Percentiles rank a stretch among this genome's conserved stretches.
These are phyloP conservation scores for Trichosanthes cucumerina DNA, from an alignment of 306 rosid genomes.

Conservation along the genomic window DNA sequence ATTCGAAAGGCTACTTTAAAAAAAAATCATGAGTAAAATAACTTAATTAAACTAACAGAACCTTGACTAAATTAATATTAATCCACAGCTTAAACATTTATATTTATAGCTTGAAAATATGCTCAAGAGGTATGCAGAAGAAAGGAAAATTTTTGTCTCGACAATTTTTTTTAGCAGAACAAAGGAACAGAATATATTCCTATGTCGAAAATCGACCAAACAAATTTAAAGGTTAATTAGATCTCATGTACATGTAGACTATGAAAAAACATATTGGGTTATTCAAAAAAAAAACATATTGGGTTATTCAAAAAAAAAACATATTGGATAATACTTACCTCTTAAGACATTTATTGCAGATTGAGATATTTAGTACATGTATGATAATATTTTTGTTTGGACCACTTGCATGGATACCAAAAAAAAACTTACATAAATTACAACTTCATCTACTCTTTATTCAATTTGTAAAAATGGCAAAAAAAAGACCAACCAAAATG, in stretches of 20 bases:
- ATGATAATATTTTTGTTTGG: no score
- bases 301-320: no score
- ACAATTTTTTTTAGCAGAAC: not conserved
- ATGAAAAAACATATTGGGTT: not conserved
- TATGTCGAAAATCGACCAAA: not conserved
- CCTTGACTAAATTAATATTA: not conserved
- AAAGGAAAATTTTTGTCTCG: not conserved
- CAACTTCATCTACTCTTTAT: no score
- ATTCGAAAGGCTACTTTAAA: no score
- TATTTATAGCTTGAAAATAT: not conserved
- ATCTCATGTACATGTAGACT: not conserved
- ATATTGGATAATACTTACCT: not conserved
- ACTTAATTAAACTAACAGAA: not conserved
- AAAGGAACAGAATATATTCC: constrained; percentile 5
- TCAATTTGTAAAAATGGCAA: no score
- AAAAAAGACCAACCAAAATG: no score
- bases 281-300: no score
- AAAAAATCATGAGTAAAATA: not conserved
- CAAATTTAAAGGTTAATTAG: not conserved
- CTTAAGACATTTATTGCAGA: not conserved
- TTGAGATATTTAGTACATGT: not conserved
- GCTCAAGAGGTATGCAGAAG: not conserved
- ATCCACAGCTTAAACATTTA: not conserved
- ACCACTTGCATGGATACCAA: no score
- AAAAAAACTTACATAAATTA: no score